These are phyloP conservation scores for Zasmidium cellare DNA, from an alignment of 2,329 filamentous ascomycete species.

Conservation along the genomic window DNA sequence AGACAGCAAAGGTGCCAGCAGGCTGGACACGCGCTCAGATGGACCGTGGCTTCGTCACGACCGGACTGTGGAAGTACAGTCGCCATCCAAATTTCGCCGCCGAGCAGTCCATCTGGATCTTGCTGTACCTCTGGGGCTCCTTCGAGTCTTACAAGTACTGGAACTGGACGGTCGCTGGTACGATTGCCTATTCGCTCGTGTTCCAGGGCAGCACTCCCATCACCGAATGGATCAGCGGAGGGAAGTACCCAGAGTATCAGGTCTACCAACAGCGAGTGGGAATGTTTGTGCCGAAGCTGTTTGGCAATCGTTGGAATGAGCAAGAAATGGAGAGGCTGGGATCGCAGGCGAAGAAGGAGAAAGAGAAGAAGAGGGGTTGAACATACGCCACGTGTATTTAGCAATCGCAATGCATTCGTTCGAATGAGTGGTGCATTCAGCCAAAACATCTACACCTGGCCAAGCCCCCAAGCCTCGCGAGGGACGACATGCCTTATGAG, in stretches of 20 bases:
- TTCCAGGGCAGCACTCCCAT: slow-evolving; percentile 90
- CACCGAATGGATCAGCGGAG: slow-evolving; percentile 76
- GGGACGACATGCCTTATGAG: background rate
- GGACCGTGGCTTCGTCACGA: slow-evolving; percentile 83
- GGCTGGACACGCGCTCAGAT: slow-evolving; percentile 67
- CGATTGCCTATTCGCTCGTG: slow-evolving; percentile 68
- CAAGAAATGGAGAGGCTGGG: slow-evolving; percentile 24
- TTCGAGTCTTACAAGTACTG: slow-evolving; percentile 68
- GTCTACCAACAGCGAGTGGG: slow-evolving; percentile 81
- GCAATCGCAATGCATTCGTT: background rate
- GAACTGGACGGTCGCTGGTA: slow-evolving; percentile 77
- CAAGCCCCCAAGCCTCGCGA: background rate
- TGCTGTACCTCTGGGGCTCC: slow-evolving; percentile 85
- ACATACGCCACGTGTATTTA: background rate
- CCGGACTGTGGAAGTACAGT: slow-evolving; percentile 82
- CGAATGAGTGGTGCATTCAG: background rate
- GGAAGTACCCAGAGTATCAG: slow-evolving; percentile 86
- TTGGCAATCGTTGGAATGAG: slow-evolving; percentile 35
- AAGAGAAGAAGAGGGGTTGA: slow-evolving; percentile 9
- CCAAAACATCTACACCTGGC: background rate
- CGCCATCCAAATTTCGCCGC: slow-evolving; percentile 94
- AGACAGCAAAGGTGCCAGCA: slow-evolving; percentile 68
- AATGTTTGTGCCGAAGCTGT: slow-evolving; percentile 70
- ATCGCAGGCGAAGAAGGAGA: slow-evolving; percentile 12
- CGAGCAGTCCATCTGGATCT: slow-evolving; percentile 87